Conservation (phyloP, 2,329 filamentous ascomycete genomes). For the Didymella keratinophila region DNA sequence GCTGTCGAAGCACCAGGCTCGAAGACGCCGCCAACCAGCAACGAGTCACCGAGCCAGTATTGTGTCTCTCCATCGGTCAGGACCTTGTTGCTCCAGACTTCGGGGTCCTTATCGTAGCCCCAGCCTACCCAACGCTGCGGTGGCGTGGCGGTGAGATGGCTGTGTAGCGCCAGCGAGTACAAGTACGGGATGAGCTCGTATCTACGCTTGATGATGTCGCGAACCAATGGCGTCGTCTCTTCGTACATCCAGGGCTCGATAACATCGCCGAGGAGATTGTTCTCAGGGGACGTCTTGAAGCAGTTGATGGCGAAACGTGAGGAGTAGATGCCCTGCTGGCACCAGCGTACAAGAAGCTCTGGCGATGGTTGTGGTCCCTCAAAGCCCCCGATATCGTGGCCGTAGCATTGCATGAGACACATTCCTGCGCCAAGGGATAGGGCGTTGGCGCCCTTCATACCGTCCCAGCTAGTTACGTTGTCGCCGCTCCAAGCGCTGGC, state of each 20-base stretch:
- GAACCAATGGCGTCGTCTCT: constrained; percentile 68
- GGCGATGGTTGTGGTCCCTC: constrained; percentile 76
- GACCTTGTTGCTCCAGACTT: constrained; percentile 66
- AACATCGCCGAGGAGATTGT: constrained; percentile 73
- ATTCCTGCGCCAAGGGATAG: constrained; percentile 73
- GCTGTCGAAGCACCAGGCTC: constrained; percentile 63
- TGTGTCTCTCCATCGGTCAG: constrained; percentile 72
- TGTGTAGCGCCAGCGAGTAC: constrained; percentile 70
- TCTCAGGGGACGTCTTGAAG: constrained; percentile 73
- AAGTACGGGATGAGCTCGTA: constrained; percentile 77
- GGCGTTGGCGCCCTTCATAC: constrained; percentile 75
- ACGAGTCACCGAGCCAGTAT: constrained; percentile 74
- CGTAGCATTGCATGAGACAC: constrained; percentile 72
- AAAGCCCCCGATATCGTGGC: constrained; percentile 79
- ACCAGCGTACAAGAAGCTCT: constrained; percentile 75
- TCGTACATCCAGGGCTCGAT: constrained; percentile 84
- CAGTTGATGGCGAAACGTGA: constrained; percentile 79
- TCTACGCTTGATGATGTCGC: constrained; percentile 71
- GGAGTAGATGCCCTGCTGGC: constrained; percentile 74
- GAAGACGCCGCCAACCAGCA: constrained; percentile 74
- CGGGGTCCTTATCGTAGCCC: constrained; percentile 72
- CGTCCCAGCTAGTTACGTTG: constrained; percentile 76
- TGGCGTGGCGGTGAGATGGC: constrained; percentile 67
- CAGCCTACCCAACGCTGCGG: constrained; percentile 77
- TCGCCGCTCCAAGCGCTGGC: constrained; percentile 79